These are phyloP conservation scores for Bipolaris zeicola DNA, from an alignment of 2,329 filamentous ascomycete genomes.

Conservation along the genomic window DNA sequence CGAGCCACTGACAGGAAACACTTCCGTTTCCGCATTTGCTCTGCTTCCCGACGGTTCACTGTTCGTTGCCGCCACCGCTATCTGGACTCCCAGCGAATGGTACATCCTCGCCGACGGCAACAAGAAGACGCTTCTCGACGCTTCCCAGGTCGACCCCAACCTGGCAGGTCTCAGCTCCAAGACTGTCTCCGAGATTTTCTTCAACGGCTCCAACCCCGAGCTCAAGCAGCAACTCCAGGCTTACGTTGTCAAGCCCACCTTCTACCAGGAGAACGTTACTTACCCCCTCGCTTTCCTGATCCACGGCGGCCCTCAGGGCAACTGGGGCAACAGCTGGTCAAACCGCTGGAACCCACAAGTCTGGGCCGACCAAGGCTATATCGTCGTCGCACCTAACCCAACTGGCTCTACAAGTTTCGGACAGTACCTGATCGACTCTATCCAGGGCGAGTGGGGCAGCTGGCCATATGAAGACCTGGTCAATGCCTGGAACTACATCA, in stretches of 20 bases:
- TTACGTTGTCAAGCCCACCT: slow-evolving; percentile 65
- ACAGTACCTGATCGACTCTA: slow-evolving; percentile 75
- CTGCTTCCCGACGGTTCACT: slow-evolving; percentile 65
- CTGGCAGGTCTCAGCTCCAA: slow-evolving; percentile 67
- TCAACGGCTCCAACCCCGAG: slow-evolving; percentile 63
- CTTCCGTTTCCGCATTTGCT: slow-evolving; percentile 52
- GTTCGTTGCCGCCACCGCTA: slow-evolving; percentile 36
- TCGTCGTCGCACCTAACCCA: slow-evolving; percentile 81
- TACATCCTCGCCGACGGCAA: slow-evolving; percentile 35
- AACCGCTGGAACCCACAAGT: slow-evolving; percentile 85
- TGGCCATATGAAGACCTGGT: slow-evolving; percentile 83
- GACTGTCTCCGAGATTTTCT: slow-evolving; percentile 75
- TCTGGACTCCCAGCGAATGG: slow-evolving; percentile 44
- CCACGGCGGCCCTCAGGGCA: slow-evolving; percentile 80
- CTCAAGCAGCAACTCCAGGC: slow-evolving; percentile 67
- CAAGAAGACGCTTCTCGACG: slow-evolving; percentile 59
- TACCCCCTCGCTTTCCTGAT: slow-evolving; percentile 81
- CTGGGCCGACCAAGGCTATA: slow-evolving; percentile 85
- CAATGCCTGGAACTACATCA: slow-evolving; percentile 76
- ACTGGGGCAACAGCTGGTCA: slow-evolving; percentile 76
- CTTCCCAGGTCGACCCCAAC: slow-evolving; percentile 67
- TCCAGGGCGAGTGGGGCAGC: slow-evolving; percentile 83
- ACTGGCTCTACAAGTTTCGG: slow-evolving; percentile 87
- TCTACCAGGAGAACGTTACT: slow-evolving; percentile 71
- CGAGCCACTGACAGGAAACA: slow-evolving; percentile 52